These are phyloP conservation scores for Recurvomyces mirabilis DNA, from an alignment of 495 filamentous ascomycete genomes.

Conservation along the genomic window DNA sequence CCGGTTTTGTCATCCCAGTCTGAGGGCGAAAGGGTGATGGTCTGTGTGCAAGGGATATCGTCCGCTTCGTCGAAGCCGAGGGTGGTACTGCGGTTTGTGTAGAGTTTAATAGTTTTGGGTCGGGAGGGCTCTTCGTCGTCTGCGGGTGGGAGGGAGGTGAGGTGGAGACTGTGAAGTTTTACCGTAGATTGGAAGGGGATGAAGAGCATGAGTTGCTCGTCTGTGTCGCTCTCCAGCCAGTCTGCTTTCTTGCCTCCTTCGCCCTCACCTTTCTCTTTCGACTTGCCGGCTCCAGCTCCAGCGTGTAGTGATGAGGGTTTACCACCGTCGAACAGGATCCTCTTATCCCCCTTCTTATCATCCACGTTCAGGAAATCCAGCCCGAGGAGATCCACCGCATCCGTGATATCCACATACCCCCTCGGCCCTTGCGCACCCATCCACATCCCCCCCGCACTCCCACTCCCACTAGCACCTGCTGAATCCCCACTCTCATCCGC, in stretches of 20 bases:
- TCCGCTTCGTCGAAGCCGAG: constrained; percentile 94
- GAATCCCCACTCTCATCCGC: constrained; percentile 37
- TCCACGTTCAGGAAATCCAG: constrained; percentile 82
- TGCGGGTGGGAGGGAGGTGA: constrained; percentile 66
- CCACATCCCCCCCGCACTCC: constrained; percentile 43
- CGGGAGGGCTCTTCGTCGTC: constrained; percentile 47
- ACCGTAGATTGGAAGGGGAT: constrained; percentile 79
- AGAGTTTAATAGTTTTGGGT: constrained; percentile 74
- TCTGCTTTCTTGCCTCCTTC: constrained; percentile 40
- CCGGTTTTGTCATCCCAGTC: constrained; percentile 82
- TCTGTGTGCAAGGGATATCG: constrained; percentile 67
- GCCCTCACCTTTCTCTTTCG: no score
- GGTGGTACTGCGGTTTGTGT: constrained; percentile 74
- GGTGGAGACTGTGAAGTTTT: constrained; percentile 82
- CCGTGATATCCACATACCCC: constrained; percentile 73
- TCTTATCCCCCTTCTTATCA: constrained; percentile 52
- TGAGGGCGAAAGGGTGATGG: constrained; percentile 53
- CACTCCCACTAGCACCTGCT: constrained; percentile 30
- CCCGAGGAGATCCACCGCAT: constrained; percentile 64
- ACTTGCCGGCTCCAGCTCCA: constrained; percentile 35
- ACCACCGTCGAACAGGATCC: constrained; percentile 56
- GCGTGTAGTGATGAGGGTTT: constrained; percentile 60
- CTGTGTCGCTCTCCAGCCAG: constrained; percentile 98
- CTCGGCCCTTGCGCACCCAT: constrained; percentile 60
- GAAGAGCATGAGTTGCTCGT: constrained; percentile 93